Conservation (phyloP, 495 filamentous ascomycete species). For the Clohesyomyces aquaticus region DNA sequence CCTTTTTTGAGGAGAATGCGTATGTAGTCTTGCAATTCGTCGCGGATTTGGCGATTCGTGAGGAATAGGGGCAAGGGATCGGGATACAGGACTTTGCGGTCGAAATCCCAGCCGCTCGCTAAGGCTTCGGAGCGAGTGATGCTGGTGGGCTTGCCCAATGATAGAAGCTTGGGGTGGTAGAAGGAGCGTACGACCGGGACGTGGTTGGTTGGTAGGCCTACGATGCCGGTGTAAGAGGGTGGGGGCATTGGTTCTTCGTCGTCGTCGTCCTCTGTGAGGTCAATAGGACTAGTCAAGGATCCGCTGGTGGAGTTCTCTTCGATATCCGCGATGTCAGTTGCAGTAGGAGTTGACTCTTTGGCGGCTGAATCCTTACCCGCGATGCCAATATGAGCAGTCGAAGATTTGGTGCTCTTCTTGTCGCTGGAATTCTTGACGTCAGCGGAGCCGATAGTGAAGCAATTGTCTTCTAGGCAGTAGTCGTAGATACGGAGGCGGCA, state of each 20-base stretch:
- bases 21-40: constrained; percentile 19
- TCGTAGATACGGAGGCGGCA: constrained; percentile 36
- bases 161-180: constrained; percentile 28
- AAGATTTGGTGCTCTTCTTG: background rate
- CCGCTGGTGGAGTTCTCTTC: no score
- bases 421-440: constrained; percentile 4
- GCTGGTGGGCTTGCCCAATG: constrained; percentile 6
- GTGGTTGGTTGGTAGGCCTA: constrained; percentile 14
- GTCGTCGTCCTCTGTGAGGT: no score
- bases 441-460: constrained; percentile 36
- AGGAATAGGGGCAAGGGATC: constrained; percentile 22
- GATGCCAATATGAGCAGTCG: background rate
- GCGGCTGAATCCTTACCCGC: no score
- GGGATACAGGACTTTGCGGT: constrained; percentile 11
- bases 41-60: constrained; percentile 23
- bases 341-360: background rate
- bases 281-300: no score
- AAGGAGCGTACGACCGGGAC: constrained; percentile 17
- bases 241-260: background rate
- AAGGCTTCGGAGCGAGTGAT: background rate
- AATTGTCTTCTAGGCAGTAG: constrained; percentile 33
- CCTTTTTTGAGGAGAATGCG: background rate
- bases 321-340: background rate
- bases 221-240: background rate
- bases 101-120: background rate